Percentiles rank a stretch among this genome's conserved stretches.
Conservation (phyloP, 192 early-diverging fungal species). For the Helicostylum pulchrum region DNA sequence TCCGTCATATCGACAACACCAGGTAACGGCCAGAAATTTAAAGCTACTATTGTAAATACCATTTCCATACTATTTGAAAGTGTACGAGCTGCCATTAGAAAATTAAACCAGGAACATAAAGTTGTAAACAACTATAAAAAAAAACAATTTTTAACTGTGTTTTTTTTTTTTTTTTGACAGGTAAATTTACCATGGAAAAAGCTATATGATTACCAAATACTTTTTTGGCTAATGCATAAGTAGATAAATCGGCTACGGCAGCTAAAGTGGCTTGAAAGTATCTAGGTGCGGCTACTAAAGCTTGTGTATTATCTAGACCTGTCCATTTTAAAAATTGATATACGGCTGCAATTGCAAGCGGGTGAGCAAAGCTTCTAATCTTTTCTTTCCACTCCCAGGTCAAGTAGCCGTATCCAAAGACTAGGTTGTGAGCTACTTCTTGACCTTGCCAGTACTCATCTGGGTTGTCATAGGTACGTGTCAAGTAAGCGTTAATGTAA, state of each 20-base stretch:
- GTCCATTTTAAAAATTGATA: conserved; percentile 64
- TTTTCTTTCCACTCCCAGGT: conserved; percentile 92
- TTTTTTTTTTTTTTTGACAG: neutral
- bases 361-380: conserved; percentile 82
- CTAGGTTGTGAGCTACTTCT: conserved; percentile 84
- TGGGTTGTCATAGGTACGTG: conserved; percentile 82
- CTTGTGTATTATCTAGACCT: conserved; percentile 58
- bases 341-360: conserved; percentile 74
- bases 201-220: conserved; percentile 24
- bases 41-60: conserved; percentile 64
- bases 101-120: conserved; percentile 57
- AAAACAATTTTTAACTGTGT: neutral
- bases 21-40: conserved; percentile 85
- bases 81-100: conserved; percentile 50
- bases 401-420: conserved; percentile 86
- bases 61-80: conserved; percentile 73
- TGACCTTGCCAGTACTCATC: conserved; percentile 98
- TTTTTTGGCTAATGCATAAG: conserved; percentile 64
- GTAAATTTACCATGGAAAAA: conserved; percentile 25
- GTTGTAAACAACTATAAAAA: conserved; percentile 48
- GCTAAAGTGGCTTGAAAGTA: conserved; percentile 74
- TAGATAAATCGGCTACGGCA: conserved; percentile 67
- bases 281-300: conserved; percentile 77
- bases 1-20: conserved; percentile 2
- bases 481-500: conserved; percentile 54